Percentiles rank a stretch among this genome's conserved stretches.
Conservation (phyloP, 106 monocot species). For the Platanthera guangdongensis region DNA sequence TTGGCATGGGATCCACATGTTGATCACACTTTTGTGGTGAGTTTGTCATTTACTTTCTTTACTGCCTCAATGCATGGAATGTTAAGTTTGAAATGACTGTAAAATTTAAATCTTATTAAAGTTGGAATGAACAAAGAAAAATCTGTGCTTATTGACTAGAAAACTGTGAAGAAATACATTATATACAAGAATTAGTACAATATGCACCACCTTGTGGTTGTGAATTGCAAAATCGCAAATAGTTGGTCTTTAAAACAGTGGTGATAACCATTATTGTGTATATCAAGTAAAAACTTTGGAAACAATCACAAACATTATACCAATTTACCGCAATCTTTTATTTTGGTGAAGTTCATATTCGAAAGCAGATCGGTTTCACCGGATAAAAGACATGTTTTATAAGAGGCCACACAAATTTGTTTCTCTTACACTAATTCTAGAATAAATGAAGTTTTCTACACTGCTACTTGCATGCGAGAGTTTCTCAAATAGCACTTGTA, state of each 20-base stretch:
- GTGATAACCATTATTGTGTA: not conserved
- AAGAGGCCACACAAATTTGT: too few species aligned
- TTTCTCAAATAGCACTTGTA: too few species aligned
- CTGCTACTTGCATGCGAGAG: too few species aligned
- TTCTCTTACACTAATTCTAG: too few species aligned
- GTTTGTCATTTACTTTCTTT: not conserved
- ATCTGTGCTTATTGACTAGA: not conserved
- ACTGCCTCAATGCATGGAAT: not conserved
- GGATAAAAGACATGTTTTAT: too few species aligned
- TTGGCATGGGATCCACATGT: constrained; percentile 82
- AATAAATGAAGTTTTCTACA: too few species aligned
- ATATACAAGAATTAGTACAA: not conserved
- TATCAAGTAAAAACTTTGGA: too few species aligned
- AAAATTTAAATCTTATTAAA: not conserved
- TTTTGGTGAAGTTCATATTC: too few species aligned
- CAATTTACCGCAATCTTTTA: too few species aligned
- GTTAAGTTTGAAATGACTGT: not conserved
- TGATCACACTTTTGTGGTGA: constrained; percentile 73
- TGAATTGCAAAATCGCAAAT: not conserved
- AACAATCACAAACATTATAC: too few species aligned
- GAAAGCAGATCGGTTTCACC: too few species aligned
- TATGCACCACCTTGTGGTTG: not conserved
- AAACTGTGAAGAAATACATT: not conserved
- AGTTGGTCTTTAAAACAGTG: not conserved
- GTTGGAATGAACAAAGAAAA: not conserved